Percentiles rank a stretch among this genome's conserved stretches.
phyloP scores from a whole-genome alignment of 352 stramenopile species.

The Phytophthora pini region DNA sequence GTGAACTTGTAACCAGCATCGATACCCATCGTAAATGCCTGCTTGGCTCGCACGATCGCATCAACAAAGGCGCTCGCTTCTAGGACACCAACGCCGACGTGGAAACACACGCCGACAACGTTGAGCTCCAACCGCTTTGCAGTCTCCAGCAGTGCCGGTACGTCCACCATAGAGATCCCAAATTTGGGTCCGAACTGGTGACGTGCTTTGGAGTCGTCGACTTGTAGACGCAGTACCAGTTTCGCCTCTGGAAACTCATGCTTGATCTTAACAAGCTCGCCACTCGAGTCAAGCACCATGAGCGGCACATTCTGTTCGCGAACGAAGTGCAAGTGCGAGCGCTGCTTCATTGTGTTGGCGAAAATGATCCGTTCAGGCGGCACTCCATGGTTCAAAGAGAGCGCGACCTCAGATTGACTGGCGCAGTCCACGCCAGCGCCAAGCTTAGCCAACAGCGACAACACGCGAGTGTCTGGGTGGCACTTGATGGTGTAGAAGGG shows the following conservation, averaged over 20 bases:
- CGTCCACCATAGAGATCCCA: conserved; percentile 62
- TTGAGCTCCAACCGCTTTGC: conserved; percentile 69
- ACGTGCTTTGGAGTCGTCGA: conserved; percentile 87
- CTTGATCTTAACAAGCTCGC: conserved; percentile 81
- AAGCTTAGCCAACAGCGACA: conserved; percentile 51
- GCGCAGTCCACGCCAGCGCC: conserved; percentile 89
- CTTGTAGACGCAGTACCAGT: conserved; percentile 76
- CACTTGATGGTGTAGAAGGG: conserved; percentile 95
- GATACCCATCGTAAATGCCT: conserved; percentile 73
- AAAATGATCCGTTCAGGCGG: conserved; percentile 81
- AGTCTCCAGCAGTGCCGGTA: conserved; percentile 61
- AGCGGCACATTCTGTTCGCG: conserved; percentile 61
- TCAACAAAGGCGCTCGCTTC: conserved; percentile 77
- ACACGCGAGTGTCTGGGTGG: conserved; percentile 77
- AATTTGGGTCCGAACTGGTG: conserved; percentile 89
- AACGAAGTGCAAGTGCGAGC: conserved; percentile 73
- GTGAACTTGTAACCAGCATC: conserved; percentile 63
- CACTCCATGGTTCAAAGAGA: conserved; percentile 68
- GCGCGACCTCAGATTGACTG: conserved; percentile 74
- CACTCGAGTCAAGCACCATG: conserved; percentile 89
- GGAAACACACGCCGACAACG: conserved; percentile 87
- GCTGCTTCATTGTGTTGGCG: conserved; percentile 91
- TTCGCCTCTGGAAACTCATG: conserved; percentile 50
- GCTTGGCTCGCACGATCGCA: conserved; percentile 69
- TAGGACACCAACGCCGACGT: conserved; percentile 87